Evolutionary conservation across 106 monocot species (phyloP).

Genomic region (Allium sativum): DNA sequence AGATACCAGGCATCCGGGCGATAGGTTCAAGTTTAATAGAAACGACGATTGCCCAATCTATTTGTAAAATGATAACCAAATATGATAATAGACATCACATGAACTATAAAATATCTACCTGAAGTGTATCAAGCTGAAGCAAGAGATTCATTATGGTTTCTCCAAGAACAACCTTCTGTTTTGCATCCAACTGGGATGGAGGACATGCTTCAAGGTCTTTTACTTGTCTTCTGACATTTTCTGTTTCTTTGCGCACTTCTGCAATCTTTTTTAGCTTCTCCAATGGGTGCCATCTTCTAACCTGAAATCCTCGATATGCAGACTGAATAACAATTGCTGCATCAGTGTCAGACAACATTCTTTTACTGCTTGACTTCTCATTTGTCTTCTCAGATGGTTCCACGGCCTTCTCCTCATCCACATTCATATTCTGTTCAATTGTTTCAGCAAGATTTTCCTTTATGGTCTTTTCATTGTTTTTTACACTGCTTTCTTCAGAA

Average conservation of each 20-base stretch:
- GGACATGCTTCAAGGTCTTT: slow-evolving; percentile 14
- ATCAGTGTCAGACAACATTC: slow-evolving; percentile 26
- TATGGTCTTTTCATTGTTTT: too few relatives aligned
- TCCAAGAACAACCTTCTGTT: slow-evolving; percentile 25
- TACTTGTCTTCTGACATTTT: slow-evolving; percentile 18
- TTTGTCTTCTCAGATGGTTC: slow-evolving; percentile 1
- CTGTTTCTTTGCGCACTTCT: slow-evolving; percentile 17
- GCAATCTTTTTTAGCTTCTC: slow-evolving; percentile 50
- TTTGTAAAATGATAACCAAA: too few relatives aligned
- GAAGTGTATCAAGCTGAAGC: slow-evolving; percentile 60
- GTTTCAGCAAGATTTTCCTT: too few relatives aligned
- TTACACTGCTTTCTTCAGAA: background rate
- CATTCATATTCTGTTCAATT: background rate
- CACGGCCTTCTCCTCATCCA: background rate
- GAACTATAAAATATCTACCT: slow-evolving; percentile 22
- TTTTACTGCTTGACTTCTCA: slow-evolving; percentile 4
- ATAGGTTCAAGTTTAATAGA: too few relatives aligned
- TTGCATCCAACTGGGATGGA: slow-evolving; percentile 14
- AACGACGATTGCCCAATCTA: too few relatives aligned
- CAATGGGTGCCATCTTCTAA: slow-evolving; percentile 45
- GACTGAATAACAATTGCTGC: slow-evolving; percentile 52
- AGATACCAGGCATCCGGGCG: background rate
- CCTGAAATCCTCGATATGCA: slow-evolving; percentile 46
- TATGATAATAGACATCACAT: too few relatives aligned
- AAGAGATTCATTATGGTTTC: slow-evolving; percentile 79